phyloP scores from a whole-genome alignment of 345 rosid genomes.

The Brassica incana region DNA sequence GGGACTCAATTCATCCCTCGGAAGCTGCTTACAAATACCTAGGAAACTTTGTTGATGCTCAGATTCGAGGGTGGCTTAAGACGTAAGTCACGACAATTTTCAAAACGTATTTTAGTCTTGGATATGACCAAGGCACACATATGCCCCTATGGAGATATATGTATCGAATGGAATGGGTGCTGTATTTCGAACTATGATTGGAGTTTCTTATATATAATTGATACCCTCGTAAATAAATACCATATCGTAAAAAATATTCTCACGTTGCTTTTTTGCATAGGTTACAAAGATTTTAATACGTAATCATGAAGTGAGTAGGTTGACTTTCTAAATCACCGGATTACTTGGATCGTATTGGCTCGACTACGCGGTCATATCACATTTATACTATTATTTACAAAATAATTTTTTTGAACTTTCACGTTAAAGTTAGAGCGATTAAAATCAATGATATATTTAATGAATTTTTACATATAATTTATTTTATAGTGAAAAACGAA shows the following conservation, averaged over 20 bases:
- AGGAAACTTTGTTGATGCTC: slow-evolving; percentile 37
- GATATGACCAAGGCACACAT: neutral
- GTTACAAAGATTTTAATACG: neutral
- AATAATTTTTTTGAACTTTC: no score
- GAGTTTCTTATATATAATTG: neutral
- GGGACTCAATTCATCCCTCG: slow-evolving; percentile 50
- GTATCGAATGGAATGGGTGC: neutral
- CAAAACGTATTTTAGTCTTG: neutral
- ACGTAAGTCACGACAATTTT: slow-evolving; percentile 35
- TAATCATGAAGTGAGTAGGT: slow-evolving; percentile 15
- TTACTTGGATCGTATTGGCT: neutral
- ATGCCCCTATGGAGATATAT: neutral
- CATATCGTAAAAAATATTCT: neutral
- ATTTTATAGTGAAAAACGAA: no score
- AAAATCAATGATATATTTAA: no score
- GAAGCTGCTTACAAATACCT: slow-evolving; percentile 40
- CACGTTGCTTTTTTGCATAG: neutral
- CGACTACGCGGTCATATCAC: neutral
- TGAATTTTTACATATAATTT: no score
- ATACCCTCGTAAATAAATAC: neutral
- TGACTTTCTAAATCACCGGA: neutral
- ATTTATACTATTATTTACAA: no score
- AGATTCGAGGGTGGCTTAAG: slow-evolving; percentile 61
- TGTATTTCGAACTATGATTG: neutral
- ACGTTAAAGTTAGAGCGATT: no score